Percentiles rank a stretch among this genome's conserved stretches.
Conservation (phyloP, 1,139 yeast species). For the Pneumocystis wakefieldiae region DNA sequence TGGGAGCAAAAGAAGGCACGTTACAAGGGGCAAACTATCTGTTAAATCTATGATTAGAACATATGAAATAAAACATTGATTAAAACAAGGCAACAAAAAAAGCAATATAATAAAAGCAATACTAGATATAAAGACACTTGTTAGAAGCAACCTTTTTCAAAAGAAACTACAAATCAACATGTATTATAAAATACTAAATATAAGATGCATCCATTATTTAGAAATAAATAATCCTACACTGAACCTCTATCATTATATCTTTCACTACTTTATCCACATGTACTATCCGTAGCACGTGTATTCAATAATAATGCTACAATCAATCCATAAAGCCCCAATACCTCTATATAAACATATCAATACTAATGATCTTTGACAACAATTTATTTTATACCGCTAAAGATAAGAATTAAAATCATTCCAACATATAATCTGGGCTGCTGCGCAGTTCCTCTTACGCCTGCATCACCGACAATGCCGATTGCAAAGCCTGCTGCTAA, state of each 20-base stretch:
- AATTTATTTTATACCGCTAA: background rate
- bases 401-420: constrained; percentile 30
- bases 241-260: too few relatives aligned
- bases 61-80: too few relatives aligned
- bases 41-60: background rate
- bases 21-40: background rate
- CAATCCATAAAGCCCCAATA: constrained; percentile 89
- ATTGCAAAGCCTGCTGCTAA: constrained; percentile 95
- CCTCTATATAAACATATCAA: constrained; percentile 40
- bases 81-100: too few relatives aligned
- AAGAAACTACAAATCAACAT: too few relatives aligned
- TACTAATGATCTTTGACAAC: constrained; percentile 68
- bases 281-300: constrained; percentile 82
- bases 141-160: too few relatives aligned
- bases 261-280: background rate
- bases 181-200: too few relatives aligned
- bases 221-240: too few relatives aligned
- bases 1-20: background rate
- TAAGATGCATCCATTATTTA: too few relatives aligned
- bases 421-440: constrained; percentile 96
- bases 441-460: constrained; percentile 91
- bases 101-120: too few relatives aligned
- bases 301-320: constrained; percentile 83
- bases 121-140: too few relatives aligned
- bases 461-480: constrained; percentile 98